phyloP scores from a whole-genome alignment of 2,329 filamentous ascomycete species.

The Claviceps pazoutovae region DNA sequence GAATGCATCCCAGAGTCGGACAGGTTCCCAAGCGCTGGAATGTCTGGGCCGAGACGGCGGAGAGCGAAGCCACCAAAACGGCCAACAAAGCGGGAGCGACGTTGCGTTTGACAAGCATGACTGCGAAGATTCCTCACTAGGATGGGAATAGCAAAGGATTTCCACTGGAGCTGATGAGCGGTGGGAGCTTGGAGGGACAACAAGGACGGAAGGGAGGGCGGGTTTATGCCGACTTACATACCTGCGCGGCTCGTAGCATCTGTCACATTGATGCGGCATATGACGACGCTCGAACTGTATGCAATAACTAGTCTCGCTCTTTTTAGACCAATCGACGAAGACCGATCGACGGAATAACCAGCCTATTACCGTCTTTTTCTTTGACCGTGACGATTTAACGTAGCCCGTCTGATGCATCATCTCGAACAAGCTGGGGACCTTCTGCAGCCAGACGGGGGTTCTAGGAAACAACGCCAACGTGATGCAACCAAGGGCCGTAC shows the following conservation, averaged over 20 bases:
- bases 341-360: background rate
- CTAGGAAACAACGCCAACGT: background rate
- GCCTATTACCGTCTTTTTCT: too few relatives aligned
- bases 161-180: background rate
- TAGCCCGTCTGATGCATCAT: background rate
- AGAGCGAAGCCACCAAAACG: conserved; percentile 16
- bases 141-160: background rate
- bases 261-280: background rate
- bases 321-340: background rate
- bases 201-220: too few relatives aligned
- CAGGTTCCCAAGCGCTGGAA: conserved; percentile 48
- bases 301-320: too few relatives aligned
- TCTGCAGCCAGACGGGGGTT: background rate
- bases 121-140: background rate
- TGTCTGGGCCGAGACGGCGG: conserved; percentile 38
- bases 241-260: background rate
- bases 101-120: conserved; percentile 25
- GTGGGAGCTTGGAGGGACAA: background rate
- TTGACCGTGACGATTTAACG: background rate
- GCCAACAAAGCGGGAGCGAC: conserved; percentile 16
- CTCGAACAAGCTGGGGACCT: conserved; percentile 1
- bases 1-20: conserved; percentile 43
- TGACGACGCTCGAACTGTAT: too few relatives aligned
- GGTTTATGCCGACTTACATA: background rate
- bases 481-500: conserved; percentile 3